Evolutionary conservation across 2,329 filamentous ascomycete species (phyloP).

Genomic region (Microthyrium microscopicum): DNA sequence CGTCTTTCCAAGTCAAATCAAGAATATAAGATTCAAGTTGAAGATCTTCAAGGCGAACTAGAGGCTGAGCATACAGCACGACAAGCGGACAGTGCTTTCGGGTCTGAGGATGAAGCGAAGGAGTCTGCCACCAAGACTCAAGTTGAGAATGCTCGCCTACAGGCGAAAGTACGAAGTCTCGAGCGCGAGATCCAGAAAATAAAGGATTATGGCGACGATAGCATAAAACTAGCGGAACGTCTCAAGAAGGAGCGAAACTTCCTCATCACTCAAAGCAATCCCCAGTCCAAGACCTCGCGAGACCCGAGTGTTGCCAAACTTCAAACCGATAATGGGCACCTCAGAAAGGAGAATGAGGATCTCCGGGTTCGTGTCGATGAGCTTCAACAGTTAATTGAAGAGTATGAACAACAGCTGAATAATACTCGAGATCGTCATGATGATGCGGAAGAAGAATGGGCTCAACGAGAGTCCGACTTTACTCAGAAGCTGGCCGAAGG

Average conservation of each 20-base stretch:
- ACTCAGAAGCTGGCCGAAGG: constrained; percentile 4
- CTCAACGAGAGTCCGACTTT: constrained; percentile 4
- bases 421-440: constrained; percentile 6
- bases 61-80: too few species aligned
- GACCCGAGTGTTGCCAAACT: constrained; percentile 11
- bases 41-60: too few species aligned
- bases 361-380: constrained; percentile 8
- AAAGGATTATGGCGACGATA: constrained; percentile 44
- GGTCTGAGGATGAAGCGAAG: too few species aligned
- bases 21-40: too few species aligned
- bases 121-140: too few species aligned
- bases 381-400: constrained; percentile 1
- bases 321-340: constrained; percentile 5
- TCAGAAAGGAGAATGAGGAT: constrained; percentile 12
- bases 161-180: too few species aligned
- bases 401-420: constrained; percentile 4
- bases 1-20: too few species aligned
- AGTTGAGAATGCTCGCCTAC: too few species aligned
- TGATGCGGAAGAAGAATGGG: constrained; percentile 7
- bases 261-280: constrained; percentile 35
- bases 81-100: too few species aligned
- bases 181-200: constrained; percentile 46
- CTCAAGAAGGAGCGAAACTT: constrained; percentile 48
- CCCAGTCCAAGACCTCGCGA: constrained; percentile 11
- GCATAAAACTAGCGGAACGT: constrained; percentile 46